Base-by-base conservation (phyloP, 345 rosid species). In the Carallia pectinifolia region DNA sequence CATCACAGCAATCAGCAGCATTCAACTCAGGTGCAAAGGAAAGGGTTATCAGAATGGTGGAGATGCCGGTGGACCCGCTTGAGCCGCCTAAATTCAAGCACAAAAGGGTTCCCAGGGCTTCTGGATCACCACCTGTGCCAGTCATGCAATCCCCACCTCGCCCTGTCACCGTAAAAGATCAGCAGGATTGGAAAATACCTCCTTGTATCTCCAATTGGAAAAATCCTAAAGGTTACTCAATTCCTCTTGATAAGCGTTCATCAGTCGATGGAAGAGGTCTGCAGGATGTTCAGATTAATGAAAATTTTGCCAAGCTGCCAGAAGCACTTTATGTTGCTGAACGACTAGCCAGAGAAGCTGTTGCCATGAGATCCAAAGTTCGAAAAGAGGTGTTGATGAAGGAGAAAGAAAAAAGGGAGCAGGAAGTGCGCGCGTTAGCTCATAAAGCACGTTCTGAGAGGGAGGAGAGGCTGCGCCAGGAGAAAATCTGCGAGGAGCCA, bases 41-140 rank as follows among this genome's bases (percentile, higher is more conserved):
- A 77, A 95, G 99, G 86, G 84, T 92, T 61, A 86, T 95, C 56
- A 87, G 96, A 74, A 92, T 92, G 99, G 91, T 92, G 50, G 99
- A 92, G 81, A 89, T 88, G 94, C 92, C 99, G 16, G 93, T 90
- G 58, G 99, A 95, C 47, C 99, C 99, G 4, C 92, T 95, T 6
- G 98, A 95, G 77, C 99, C 98, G 37, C 98, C 99, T 0, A 95
- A 95, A 88, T 95, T 95, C 73, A 92, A 92, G 90, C 99, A 92
- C 82, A 95, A 95, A 95, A 83, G 91, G 77, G 91, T 95, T 33
- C 98, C 97, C 0, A 90, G 69, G 79, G 94, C 99, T 70, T 95
- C 99, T 61, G 97, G 98, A 55, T 95, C 99, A 37, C 99, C 99
- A 0, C 99, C 99, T 29, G 98, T 95, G 69, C 99, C 99, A 0